phyloP scores from a whole-genome alignment of 1,284 basidiomycete genomes.

The Sphagnurus paluster region DNA sequence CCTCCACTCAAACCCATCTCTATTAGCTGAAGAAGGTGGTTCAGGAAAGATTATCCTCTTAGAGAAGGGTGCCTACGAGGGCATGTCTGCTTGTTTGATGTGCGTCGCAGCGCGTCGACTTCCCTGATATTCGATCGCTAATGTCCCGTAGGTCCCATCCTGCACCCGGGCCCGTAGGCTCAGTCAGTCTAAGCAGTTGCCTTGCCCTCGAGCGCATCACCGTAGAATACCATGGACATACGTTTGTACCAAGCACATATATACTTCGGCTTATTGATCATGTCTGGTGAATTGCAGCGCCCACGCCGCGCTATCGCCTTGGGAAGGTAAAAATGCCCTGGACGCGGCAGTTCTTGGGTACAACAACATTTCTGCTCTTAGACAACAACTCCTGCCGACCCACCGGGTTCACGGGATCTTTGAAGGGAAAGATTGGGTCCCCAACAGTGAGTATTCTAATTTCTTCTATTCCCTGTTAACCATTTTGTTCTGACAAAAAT shows the following conservation, averaged over 20 bases:
- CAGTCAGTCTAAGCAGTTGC: conserved; percentile 51
- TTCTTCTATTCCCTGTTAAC: background rate
- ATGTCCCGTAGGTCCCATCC: conserved; percentile 54
- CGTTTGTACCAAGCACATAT: conserved; percentile 45
- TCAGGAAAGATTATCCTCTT: conserved; percentile 67
- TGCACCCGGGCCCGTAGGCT: conserved; percentile 55
- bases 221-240: conserved; percentile 59
- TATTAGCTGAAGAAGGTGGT: conserved; percentile 70
- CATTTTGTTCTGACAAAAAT: background rate
- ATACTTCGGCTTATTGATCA: background rate
- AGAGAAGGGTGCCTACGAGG: conserved; percentile 63
- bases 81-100: conserved; percentile 71
- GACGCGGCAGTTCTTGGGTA: conserved; percentile 78
- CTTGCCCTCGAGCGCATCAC: conserved; percentile 51
- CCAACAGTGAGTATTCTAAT: conserved; percentile 47
- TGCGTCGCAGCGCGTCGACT: conserved; percentile 24
- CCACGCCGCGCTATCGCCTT: conserved; percentile 69
- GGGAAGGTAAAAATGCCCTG: conserved; percentile 76
- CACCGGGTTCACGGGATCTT: conserved; percentile 70
- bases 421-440: conserved; percentile 59
- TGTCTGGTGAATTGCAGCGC: conserved; percentile 39
- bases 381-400: conserved; percentile 69
- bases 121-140: background rate
- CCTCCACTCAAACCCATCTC: too few species aligned
- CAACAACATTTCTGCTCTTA: conserved; percentile 64